Evolutionary conservation across 345 rosid species (phyloP).

Genomic region (Isatis tinctoria): DNA sequence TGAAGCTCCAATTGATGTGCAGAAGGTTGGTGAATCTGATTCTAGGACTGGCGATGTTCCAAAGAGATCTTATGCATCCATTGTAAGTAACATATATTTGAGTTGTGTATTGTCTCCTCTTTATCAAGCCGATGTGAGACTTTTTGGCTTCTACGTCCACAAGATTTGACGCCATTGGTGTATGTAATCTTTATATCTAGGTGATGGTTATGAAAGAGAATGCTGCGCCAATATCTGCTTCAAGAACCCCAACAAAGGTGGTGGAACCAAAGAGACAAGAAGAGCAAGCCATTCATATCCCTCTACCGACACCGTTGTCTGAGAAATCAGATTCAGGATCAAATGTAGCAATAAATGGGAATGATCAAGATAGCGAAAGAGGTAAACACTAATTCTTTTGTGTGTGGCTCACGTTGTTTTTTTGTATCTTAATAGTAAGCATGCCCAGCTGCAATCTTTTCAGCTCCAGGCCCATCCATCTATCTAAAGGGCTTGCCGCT

Average conservation of each 20-base stretch:
- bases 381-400: not conserved
- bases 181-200: constrained; percentile 33
- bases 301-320: constrained; percentile 37
- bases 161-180: not conserved
- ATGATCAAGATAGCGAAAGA: constrained; percentile 61
- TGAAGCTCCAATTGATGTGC: constrained; percentile 47
- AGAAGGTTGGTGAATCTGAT: constrained; percentile 40
- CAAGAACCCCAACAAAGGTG: constrained; percentile 44
- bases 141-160: not conserved
- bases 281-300: constrained; percentile 38
- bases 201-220: constrained; percentile 79
- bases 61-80: constrained; percentile 91
- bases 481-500: constrained; percentile 81
- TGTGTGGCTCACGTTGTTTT: not conserved
- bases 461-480: constrained; percentile 81
- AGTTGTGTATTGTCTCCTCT: not conserved
- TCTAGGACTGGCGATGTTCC: constrained; percentile 60
- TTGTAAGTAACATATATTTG: constrained; percentile 49
- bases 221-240: constrained; percentile 41
- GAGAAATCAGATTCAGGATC: constrained; percentile 47
- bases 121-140: not conserved
- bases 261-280: constrained; percentile 61
- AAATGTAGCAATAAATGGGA: constrained; percentile 55
- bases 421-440: not conserved
- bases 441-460: not conserved